Base-by-base conservation (phyloP, 2,329 filamentous ascomycete species). In the Pestalotiopsis fici region DNA sequence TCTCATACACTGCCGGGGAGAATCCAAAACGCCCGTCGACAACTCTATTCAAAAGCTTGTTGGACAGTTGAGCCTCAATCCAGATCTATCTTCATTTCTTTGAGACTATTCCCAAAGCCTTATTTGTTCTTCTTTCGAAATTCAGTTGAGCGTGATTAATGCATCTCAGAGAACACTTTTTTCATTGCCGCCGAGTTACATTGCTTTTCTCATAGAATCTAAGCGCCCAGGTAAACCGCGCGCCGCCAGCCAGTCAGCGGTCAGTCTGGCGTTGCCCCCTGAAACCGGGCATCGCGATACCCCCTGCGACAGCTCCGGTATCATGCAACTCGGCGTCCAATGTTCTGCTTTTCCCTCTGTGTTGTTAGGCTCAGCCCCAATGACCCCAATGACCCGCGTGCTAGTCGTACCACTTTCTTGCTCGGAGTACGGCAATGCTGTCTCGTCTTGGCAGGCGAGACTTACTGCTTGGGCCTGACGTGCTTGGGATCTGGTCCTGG, bases 261-360 rank as follows among this genome's bases (percentile, higher is more conserved):
- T 50, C 25, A 28, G 43, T 54, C 47, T 28, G 31, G 62, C 55
- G 23, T 59, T 23, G 28, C 28, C 55, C 31, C 66, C n/a, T 67
- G 66, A 67, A 67, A 67, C 66, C 50, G 56, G 35, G 59, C 35
- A 57, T 61, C 56, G 54, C 56, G 57, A 21, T 5, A 60, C 21
- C 62, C 66, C 66, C 62, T 67, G 66, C 62, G 66, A 67, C 66
- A 39, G 39, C 21, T 37, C 15, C 27, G 31, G 66, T 67, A 54
- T 61, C 66, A 67, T 43, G 64, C 61, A 47, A 61, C 56, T 47
- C 56, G 28, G 59, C 56, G 65, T 25, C 28, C 27, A 27, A 23
- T 57, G 27, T 27, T 55, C 56, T 47, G 28, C 12, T 55, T 54
- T 35, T 18, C 43, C 23, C n/a, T 25, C 25, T 27, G 13, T 37